Evolutionary conservation across 2,329 filamentous ascomycete species (phyloP).

Genomic region (Verticillium longisporum): DNA sequence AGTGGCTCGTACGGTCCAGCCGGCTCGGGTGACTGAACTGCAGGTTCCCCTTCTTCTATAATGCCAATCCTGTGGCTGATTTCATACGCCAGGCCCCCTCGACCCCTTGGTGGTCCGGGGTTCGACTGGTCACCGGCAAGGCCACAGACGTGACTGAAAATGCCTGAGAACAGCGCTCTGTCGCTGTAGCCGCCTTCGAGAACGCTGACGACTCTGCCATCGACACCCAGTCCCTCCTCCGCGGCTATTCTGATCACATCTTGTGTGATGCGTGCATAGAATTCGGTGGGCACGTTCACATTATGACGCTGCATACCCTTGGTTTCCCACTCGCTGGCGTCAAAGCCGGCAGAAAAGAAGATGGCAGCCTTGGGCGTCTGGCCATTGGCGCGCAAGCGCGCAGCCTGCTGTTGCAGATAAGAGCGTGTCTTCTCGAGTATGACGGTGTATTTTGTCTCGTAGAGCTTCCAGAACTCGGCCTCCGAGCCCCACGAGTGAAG

Average conservation of each 20-base stretch:
- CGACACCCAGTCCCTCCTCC: conserved; percentile 69
- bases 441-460: conserved; percentile 69
- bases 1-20: neutral
- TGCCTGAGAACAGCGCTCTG: conserved; percentile 78
- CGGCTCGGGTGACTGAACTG: neutral
- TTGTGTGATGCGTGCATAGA: conserved; percentile 84
- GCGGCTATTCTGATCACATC: conserved; percentile 79
- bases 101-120: conserved; percentile 15
- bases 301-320: conserved; percentile 91
- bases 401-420: conserved; percentile 69
- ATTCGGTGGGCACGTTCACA: conserved; percentile 93
- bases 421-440: conserved; percentile 74
- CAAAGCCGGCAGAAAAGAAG: conserved; percentile 93
- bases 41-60: conserved; percentile 24
- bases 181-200: conserved; percentile 96
- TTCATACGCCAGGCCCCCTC: conserved; percentile 46
- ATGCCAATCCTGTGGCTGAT: conserved; percentile 47
- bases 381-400: conserved; percentile 51
- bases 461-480: conserved; percentile 82
- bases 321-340: conserved; percentile 92
- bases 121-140: conserved; percentile 51
- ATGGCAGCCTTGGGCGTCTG: conserved; percentile 74
- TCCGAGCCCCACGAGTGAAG: conserved; percentile 79
- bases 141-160: conserved; percentile 84
- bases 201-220: conserved; percentile 85